Conservation (phyloP, 2,329 filamentous ascomycete species). For the Exophiala bonariae region DNA sequence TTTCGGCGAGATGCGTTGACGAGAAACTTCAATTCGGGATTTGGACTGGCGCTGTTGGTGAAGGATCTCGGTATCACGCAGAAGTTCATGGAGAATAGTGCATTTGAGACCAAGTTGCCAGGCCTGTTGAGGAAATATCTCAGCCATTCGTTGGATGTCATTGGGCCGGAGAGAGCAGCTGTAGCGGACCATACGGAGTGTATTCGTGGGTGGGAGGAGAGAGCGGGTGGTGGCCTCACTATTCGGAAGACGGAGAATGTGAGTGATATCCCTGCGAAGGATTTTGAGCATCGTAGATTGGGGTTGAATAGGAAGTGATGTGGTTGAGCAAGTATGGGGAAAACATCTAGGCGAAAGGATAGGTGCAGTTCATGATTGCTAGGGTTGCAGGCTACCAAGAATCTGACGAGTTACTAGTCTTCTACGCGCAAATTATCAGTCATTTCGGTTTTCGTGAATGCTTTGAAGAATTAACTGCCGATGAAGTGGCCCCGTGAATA, state of each 20-base stretch:
- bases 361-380: too few relatives aligned
- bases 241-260: constrained; percentile 2
- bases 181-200: constrained; percentile 8
- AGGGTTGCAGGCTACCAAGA: too few relatives aligned
- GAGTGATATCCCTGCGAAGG: constrained; percentile 2
- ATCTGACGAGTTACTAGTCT: too few relatives aligned
- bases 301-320: not conserved
- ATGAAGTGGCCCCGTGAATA: too few relatives aligned
- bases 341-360: too few relatives aligned
- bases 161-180: constrained; percentile 1
- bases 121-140: not conserved
- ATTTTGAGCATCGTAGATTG: constrained; percentile 7
- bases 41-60: constrained; percentile 15
- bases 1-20: constrained; percentile 23
- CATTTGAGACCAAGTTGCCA: not conserved
- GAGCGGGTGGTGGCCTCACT: not conserved
- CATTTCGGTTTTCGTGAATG: too few relatives aligned
- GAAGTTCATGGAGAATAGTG: constrained; percentile 17
- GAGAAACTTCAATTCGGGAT: constrained; percentile 11
- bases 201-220: constrained; percentile 11
- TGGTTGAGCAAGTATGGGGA: too few relatives aligned
- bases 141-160: not conserved
- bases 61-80: constrained; percentile 18
- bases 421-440: too few relatives aligned
- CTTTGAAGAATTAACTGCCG: too few relatives aligned